phyloP scores from a whole-genome alignment of 768 basidiomycete species.

The Rubroboletus pulcherrimus region DNA sequence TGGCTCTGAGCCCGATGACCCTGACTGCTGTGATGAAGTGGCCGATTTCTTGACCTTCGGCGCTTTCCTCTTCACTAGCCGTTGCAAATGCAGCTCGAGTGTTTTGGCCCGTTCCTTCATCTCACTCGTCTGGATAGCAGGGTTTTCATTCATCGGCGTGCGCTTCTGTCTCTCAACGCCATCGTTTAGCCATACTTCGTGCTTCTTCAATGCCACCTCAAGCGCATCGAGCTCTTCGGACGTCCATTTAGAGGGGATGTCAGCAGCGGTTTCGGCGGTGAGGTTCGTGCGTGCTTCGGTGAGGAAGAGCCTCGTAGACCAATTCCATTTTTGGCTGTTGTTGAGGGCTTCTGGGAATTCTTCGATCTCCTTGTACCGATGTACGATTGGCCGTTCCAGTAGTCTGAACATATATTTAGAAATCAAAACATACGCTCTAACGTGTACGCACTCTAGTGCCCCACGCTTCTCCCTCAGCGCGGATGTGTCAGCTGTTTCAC shows the following conservation, averaged over 20 bases:
- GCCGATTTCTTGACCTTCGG: slow-evolving; percentile 55
- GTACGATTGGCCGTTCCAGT: slow-evolving; percentile 76
- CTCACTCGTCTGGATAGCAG: slow-evolving; percentile 81
- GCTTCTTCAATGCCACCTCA: slow-evolving; percentile 71
- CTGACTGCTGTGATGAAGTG: slow-evolving; percentile 22
- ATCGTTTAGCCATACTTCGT: slow-evolving; percentile 80
- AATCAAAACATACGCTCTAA: neutral
- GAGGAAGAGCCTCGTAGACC: slow-evolving; percentile 84
- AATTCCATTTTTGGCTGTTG: slow-evolving; percentile 84
- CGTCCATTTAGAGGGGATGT: slow-evolving; percentile 76
- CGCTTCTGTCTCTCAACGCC: slow-evolving; percentile 80
- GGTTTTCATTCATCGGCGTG: slow-evolving; percentile 72
- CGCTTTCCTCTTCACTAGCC: slow-evolving; percentile 62
- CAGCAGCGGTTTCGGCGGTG: slow-evolving; percentile 57
- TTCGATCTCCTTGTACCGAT: slow-evolving; percentile 86
- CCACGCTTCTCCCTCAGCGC: slow-evolving; percentile 73
- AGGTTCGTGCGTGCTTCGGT: slow-evolving; percentile 72
- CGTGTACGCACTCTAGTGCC: slow-evolving; percentile 69
- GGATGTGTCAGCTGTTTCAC: slow-evolving; percentile 75
- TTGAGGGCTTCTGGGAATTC: slow-evolving; percentile 82
- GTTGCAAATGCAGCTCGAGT: slow-evolving; percentile 71
- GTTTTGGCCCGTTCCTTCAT: slow-evolving; percentile 80
- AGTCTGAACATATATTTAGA: slow-evolving; percentile 40
- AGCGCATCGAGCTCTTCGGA: slow-evolving; percentile 78
- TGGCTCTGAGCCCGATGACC: slow-evolving; percentile 17